A percentile compares a stretch with the other conserved stretches of the same genome.
Evolutionary conservation across 768 basidiomycete species (phyloP).

Genomic region (Atractiella rhizophila): DNA sequence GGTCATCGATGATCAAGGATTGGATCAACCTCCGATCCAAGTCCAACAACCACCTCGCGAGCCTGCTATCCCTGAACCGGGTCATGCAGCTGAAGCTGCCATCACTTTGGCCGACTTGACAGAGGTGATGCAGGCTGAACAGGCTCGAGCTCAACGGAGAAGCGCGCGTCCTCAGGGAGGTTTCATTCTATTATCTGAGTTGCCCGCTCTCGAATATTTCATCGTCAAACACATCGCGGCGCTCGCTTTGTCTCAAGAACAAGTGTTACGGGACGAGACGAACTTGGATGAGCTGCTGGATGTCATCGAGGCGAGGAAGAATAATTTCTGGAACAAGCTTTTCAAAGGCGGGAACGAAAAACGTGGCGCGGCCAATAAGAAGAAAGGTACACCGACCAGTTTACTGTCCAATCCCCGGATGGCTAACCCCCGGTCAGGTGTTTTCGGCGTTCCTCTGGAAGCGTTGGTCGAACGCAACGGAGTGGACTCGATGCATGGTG

Average conservation of each 20-base stretch:
- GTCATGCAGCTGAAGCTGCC: constrained; percentile 58
- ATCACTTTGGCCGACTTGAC: constrained; percentile 88
- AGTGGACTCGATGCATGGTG: constrained; percentile 78
- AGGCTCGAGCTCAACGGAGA: constrained; percentile 57
- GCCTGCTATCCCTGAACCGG: constrained; percentile 54
- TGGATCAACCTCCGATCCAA: not conserved
- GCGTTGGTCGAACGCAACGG: constrained; percentile 79
- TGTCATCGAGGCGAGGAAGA: constrained; percentile 73
- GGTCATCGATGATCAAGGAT: constrained; percentile 10
- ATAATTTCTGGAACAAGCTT: constrained; percentile 80
- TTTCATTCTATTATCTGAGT: constrained; percentile 62
- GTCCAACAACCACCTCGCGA: too few relatives aligned
- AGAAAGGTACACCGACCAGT: constrained; percentile 31
- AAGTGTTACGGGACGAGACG: constrained; percentile 39
- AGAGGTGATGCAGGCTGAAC: constrained; percentile 69
- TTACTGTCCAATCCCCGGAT: not conserved
- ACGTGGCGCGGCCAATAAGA: constrained; percentile 44
- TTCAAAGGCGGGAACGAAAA: constrained; percentile 61
- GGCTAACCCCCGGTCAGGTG: constrained; percentile 33
- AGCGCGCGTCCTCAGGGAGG: too few relatives aligned
- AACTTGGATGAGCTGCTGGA: constrained; percentile 85
- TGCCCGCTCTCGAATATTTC: constrained; percentile 57
- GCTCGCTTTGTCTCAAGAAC: constrained; percentile 35
- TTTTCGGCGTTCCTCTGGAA: constrained; percentile 81
- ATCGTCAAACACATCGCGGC: constrained; percentile 83